Evolutionary conservation across 352 stramenopile species (phyloP), one percentile per base, ranked within the genome.

Genomic region (Phytophthora multivora): DNA sequence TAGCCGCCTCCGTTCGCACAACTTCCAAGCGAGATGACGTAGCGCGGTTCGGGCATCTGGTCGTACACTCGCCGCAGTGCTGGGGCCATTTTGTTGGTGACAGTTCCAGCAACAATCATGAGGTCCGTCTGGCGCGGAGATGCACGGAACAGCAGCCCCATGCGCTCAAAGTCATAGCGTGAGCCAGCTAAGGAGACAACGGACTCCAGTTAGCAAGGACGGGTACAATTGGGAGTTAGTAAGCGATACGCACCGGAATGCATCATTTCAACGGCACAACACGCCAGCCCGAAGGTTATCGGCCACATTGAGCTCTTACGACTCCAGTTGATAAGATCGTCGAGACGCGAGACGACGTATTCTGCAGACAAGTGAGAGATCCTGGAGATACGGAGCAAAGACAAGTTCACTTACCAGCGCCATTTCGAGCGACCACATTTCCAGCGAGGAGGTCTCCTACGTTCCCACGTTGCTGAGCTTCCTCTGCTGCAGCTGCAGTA

Each of bases 191-290:
- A 48, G 39, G 19, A 46, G 10, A 30, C 39, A 48, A 18, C 3
- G 8, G 13, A 23, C 15, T 28, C 41, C 2, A 23, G 39, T 48
- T 48, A 48, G 10, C 41, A 31, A 18, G 18, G 8, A 21, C 6
- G 12, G 3, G 19, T 31, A 28, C 0, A 15, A 12, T 21, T 48
- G 10, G 4, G 2, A n/a, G 40, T 39, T 11, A 4, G 23, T 30
- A 18, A 9, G 41, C 6, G n/a, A 12, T 48, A 48, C 41, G 60
- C 94, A 49, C 88, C 90, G 11, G 75, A 67, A 28, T 96, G 82
- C 85, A 99, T 99, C 97, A 99, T 99, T 82, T 99, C 97, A n/a
- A 99, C 95, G 36, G 97, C 97, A 66, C 97, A 99, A 71, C 97
- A 99, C 30, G 97, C 97, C 15, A 99, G 77, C 42, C 97, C 97